Evolutionary conservation across 345 rosid genomes (phyloP), one percentile per base, ranked within the genome.

Genomic region (Carallia brachiata): DNA sequence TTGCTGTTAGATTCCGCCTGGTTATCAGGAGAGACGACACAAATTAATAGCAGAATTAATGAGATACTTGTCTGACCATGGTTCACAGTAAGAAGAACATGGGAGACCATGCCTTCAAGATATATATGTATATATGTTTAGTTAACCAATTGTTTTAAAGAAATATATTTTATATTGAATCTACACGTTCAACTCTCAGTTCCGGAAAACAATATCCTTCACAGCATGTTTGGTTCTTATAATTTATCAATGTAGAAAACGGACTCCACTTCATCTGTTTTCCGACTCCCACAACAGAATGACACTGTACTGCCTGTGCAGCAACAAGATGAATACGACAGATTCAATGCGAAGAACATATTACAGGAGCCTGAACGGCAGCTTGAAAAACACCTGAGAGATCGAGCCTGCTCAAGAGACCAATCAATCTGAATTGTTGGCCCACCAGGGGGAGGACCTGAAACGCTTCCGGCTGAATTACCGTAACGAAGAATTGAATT

Each of bases 401-500:
- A 72, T 63, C 80, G 72, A 7, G 80, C 80, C 60, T 72, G 76
- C 19, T 72, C 75, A 12, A 77, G 67, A 64, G 80, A 77, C 80
- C 80, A 77, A 37, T 77, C 76, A 53, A 72, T 30, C 70, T 77
- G 76, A 68, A 13, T 66, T 48, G 80, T 77, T 13, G 80, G 80
- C 13, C 76, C 80, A 39, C 54, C 66, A 30, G 77, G 77, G 5
- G 72, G 68, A 52, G 73, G 70, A 30, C 73, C 80, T 1, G 77
- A 72, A 57, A 72, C 76, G n/a, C 77, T 72, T 36, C 62, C 66
- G 7, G 73, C 73, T 5, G 80, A 72, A 44, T 77, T 77, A 40
- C 73, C 72, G 70, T 77, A 77, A 52, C 36, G 80, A 52, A 77
- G 59, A 62, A 65, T 64, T 27, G 80, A 63, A n/a, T 73, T 77